Evolutionary conservation across 129 eudicot genomes (phyloP), one percentile per base, ranked within the genome.

Genomic region (Silybum marianum): DNA sequence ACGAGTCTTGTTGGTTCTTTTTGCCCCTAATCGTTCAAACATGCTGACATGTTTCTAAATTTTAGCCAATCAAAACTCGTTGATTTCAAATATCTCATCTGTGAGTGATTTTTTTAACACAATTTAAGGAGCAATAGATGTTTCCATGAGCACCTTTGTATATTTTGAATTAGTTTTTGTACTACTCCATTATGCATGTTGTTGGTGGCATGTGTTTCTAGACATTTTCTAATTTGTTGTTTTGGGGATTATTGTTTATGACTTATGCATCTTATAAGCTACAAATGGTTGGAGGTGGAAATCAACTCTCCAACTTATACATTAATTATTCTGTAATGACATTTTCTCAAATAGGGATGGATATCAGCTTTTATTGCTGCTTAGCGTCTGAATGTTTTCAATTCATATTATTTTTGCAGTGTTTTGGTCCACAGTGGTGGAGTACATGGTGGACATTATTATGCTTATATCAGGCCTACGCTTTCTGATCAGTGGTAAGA

Each of bases 351-450:
- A 21, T 6, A 65, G 28, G 69, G 30, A 30, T 65, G 26, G 69
- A 65, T 65, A 65, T 65, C 69, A 22, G 30, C 69, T 65, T 3
- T 65, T 65, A 65, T 65, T 23, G 26, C 69, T 65, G 69, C 30
- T 7, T 65, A 65, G 30, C 66, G 66, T 21, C 69, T 62, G 69
- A 62, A 62, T 62, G 26, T 21, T 62, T 62, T 21, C 69, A 62
- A 62, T 62, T 21, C 26, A 65, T 26, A 65, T 19, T 82, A 60
- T 78, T 78, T 16, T 22, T 79, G 89, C 90, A 91, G 97, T 80
- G 93, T 91, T 72, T 82, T 91, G 91, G 97, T 91, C 25, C 97
- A 91, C 75, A 91, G 93, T 30, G 97, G 97, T 22, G 97, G 97
- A 40, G 93, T 91, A 62, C 91, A 91, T 74, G 97, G 97, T 65